These are phyloP conservation scores for Aspergillus uvarum DNA, from an alignment of 2,329 filamentous ascomycete genomes.

Conservation along the genomic window DNA sequence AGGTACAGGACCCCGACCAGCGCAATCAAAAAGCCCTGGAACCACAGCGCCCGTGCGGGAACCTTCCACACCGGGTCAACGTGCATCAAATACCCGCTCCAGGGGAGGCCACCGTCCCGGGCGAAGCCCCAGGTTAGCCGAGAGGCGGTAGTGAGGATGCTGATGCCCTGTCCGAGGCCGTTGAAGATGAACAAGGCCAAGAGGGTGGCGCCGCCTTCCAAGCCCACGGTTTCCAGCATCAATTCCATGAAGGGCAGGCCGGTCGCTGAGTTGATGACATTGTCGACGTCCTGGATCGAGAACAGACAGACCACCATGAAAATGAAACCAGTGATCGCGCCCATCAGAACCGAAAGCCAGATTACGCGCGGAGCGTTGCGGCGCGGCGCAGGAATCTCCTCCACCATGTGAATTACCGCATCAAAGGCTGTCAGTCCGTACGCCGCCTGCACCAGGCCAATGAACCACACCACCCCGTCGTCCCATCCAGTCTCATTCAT, in stretches of 20 bases:
- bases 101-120: slow-evolving; percentile 53
- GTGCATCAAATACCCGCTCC: slow-evolving; percentile 46
- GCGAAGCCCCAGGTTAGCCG: slow-evolving; percentile 57
- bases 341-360: slow-evolving; percentile 53
- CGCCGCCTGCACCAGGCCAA: slow-evolving; percentile 57
- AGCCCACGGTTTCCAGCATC: slow-evolving; percentile 41
- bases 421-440: slow-evolving; percentile 60
- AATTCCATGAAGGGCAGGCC: slow-evolving; percentile 54
- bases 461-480: slow-evolving; percentile 59
- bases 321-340: slow-evolving; percentile 51
- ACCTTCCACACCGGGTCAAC: slow-evolving; percentile 54
- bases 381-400: slow-evolving; percentile 56
- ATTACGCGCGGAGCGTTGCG: slow-evolving; percentile 54
- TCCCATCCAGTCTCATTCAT: slow-evolving; percentile 54
- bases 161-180: slow-evolving; percentile 55
- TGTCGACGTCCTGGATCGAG: slow-evolving; percentile 50
- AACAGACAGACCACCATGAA: slow-evolving; percentile 56
- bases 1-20: slow-evolving; percentile 57
- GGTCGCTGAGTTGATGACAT: slow-evolving; percentile 39
- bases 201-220: slow-evolving; percentile 51
- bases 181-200: slow-evolving; percentile 57
- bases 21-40: slow-evolving; percentile 49
- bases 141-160: slow-evolving; percentile 53
- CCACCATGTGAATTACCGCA: slow-evolving; percentile 59
- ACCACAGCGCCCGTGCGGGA: slow-evolving; percentile 54